These are phyloP conservation scores for Saprolegnia diclina DNA, from an alignment of 352 stramenopile genomes.

Conservation along the genomic window DNA sequence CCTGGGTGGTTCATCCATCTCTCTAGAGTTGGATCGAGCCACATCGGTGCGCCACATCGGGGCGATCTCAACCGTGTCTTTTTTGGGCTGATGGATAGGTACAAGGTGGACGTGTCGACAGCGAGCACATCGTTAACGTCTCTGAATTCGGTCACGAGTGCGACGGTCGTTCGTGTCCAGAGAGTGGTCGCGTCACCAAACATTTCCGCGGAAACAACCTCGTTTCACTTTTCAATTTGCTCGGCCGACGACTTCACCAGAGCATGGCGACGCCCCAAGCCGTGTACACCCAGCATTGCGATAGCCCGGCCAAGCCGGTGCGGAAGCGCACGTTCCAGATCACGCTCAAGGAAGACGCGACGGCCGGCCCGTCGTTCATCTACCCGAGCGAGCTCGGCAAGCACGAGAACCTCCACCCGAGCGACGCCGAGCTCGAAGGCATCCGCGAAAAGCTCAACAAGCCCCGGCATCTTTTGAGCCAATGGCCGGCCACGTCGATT, in stretches of 20 bases:
- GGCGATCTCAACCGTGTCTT: not conserved
- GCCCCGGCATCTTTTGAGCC: constrained; percentile 38
- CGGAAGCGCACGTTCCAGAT: constrained; percentile 10
- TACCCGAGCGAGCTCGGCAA: constrained; percentile 59
- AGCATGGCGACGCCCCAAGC: not conserved
- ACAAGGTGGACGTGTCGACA: not conserved
- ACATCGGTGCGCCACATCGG: not conserved
- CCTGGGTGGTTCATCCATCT: not conserved
- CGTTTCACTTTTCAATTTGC: not conserved
- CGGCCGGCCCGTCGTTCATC: constrained; percentile 42
- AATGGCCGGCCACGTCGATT: constrained; percentile 86
- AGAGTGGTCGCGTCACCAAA: no score
- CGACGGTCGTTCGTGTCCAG: no score
- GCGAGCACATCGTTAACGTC: not conserved
- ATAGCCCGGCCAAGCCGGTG: not conserved
- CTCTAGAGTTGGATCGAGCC: not conserved
- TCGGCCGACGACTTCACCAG: not conserved
- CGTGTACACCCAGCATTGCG: not conserved
- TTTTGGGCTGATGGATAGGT: not conserved
- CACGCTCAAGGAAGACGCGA: constrained; percentile 13
- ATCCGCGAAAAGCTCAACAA: constrained; percentile 27
- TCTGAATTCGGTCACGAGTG: no score
- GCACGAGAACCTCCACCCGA: constrained; percentile 29
- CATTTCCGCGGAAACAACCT: no score
- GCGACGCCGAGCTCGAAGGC: constrained; percentile 28